Conservation (phyloP, 768 basidiomycete genomes). For the Lenzites betulinus region DNA sequence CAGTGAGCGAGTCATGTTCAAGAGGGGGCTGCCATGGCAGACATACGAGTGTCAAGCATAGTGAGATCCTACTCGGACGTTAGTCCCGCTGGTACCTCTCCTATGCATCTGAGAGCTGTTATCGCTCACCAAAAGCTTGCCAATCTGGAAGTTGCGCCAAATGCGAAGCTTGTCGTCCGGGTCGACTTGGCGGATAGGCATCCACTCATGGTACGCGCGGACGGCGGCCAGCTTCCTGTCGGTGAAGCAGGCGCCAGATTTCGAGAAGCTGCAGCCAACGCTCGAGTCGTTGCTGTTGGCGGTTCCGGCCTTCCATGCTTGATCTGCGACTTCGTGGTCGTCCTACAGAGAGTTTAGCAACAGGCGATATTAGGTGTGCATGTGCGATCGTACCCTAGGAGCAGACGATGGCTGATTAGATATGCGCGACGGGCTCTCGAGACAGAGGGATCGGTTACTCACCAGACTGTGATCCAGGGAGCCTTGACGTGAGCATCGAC, state of each 20-base stretch:
- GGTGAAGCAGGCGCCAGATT: conserved; percentile 58
- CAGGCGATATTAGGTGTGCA: not conserved
- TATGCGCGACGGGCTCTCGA: too few species aligned
- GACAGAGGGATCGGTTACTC: conserved; percentile 16
- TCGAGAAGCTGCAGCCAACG: conserved; percentile 50
- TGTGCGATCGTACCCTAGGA: not conserved
- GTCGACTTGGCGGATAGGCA: conserved; percentile 60
- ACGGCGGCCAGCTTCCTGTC: conserved; percentile 61
- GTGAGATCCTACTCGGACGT: conserved; percentile 43
- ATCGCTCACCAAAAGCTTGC: conserved; percentile 47
- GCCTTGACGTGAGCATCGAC: conserved; percentile 48
- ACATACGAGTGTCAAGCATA: conserved; percentile 61
- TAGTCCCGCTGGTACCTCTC: not conserved
- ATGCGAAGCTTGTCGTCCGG: conserved; percentile 57
- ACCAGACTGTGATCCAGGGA: conserved; percentile 63
- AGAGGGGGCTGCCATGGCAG: not conserved
- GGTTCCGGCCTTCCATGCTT: conserved; percentile 58
- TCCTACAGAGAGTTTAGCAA: conserved; percentile 35
- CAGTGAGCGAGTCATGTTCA: not conserved
- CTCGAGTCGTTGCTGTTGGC: conserved; percentile 56
- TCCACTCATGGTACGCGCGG: conserved; percentile 62
- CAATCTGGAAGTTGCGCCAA: conserved; percentile 66
- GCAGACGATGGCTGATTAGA: too few species aligned
- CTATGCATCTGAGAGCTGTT: not conserved
- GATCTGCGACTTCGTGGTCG: conserved; percentile 59